A percentile compares a stretch with the other conserved stretches of the same genome.
Evolutionary conservation across 306 rosid genomes (phyloP).

Genomic region (Mimosa pudica): DNA sequence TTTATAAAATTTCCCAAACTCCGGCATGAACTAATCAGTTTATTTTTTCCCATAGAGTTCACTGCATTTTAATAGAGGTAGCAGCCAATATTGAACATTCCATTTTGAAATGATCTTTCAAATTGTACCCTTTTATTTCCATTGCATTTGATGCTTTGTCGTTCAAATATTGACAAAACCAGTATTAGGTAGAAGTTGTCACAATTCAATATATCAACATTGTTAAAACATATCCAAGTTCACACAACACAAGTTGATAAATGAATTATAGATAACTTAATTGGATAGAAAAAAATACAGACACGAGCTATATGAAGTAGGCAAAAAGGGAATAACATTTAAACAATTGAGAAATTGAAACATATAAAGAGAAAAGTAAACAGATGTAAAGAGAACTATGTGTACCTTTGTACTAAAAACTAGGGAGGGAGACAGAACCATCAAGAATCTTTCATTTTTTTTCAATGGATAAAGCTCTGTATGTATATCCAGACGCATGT

Average conservation of each 20-base stretch:
- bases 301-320: not conserved
- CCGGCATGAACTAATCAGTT: not conserved
- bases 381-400: constrained; percentile 2
- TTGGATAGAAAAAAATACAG: constrained; percentile 9
- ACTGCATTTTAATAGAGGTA: constrained; percentile 1
- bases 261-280: constrained; percentile 5
- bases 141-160: not conserved
- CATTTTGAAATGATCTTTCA: not conserved
- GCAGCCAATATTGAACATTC: not conserved
- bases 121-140: not conserved
- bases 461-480: constrained; percentile 79
- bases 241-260: not conserved
- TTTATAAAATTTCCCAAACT: not conserved
- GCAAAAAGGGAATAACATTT: not conserved
- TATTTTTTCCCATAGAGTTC: not conserved
- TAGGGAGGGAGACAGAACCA: constrained; percentile 76
- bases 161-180: not conserved
- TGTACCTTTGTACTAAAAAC: constrained; percentile 65
- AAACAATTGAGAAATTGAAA: not conserved
- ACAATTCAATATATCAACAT: not conserved
- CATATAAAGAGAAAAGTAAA: constrained; percentile 15
- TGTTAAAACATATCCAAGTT: not conserved
- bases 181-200: not conserved
- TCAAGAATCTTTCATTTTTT: constrained; percentile 60
- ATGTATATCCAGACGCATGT: constrained; percentile 73